Base-by-base conservation (phyloP, 1,139 yeast species). In the Eremothecium cymbalariae region DNA sequence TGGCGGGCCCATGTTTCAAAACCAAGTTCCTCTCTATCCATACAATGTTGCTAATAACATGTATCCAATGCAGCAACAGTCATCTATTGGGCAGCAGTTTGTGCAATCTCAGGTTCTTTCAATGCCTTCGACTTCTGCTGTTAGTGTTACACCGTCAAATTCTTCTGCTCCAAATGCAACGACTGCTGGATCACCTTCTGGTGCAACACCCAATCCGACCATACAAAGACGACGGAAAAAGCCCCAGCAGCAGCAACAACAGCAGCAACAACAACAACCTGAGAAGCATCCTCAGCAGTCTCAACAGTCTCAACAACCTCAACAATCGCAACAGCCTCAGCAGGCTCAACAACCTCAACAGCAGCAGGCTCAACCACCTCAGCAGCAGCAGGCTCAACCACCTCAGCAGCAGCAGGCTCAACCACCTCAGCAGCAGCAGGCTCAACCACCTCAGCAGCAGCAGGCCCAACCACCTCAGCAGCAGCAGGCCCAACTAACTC, bases 231-330 rank as follows among this genome's bases (percentile, higher is more conserved):
- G 14, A 17, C 30, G 30, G 8, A 27, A 27, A 18, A 27, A 18
- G 20, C 14, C 19, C n/a, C 45, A 44, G 12, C 55, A 40, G 18
- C 59, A 51, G 13, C 57, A 50, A 33, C 55, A 43, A 22, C 55
- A 45, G 31, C 44, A 40, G 18, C 49, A 46, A 21, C 45, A 44
- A 8, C 56, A 53, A 31, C 56, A 46, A 32, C 57, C 50, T 28
- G 50, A 43, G 19, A 56, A 48, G 21, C 52, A 40, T 30, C 51
- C 42, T 30, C 56, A 49, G 33, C 50, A 44, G 15, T 40, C 43
- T 28, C 45, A 44, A 15, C 58, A 49, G 28, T 52, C 48, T 18
- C 57, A 46, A 13, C 58, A 51, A 26, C 55, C 46, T 34, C 57
- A 45, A 31, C 57, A 46, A 25, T 46, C 41, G 13, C 57, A 46